Evolutionary conservation across 768 basidiomycete genomes (phyloP), one percentile per base, ranked within the genome.

Genomic region (Piloderma croceum): DNA sequence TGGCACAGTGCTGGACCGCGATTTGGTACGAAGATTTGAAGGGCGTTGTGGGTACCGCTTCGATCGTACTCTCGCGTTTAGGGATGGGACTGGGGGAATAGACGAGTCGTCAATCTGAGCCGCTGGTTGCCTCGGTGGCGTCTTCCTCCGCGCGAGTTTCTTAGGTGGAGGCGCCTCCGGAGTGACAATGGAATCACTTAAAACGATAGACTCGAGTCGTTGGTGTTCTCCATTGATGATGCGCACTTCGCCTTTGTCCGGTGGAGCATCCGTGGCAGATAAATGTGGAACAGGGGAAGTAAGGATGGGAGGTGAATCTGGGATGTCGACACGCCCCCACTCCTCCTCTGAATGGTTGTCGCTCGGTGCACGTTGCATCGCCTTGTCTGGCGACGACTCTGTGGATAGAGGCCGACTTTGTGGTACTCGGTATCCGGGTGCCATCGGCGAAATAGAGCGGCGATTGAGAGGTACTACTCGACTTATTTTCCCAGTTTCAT

Each of bases 371-470:
- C 64, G 68, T 40, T 52, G 44, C 13, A 62, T 42, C 11, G 55
- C 58, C 41, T 45, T 44, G 34, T 71, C 72, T 24, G 71, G 70
- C 3, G 73, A 69, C 25, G 60, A 59, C 0, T 54, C 53, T 1
- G 70, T 68, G 5, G 73, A 72, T 3, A 62, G 46, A 64, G 64
- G 57, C 10, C 58, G 53, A 9, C 58, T 51, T 42, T 50, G 60
- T 22, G 59, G 56, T 15, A 64, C 55, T 41, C 70, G 67, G 43
- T 68, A 75, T 11, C 60, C 63, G 23, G 77, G 68, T 13, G 83
- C 82, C 79, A 85, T 81, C 3, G 85, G 83, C 4, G 85, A 87
- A 4, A 84, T 58, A 10, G 79, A 77, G 46, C 72, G 73, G 23
- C 84, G 75, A 53, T 83, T 81, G 36, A 88, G 52, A 19, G 76